Conservation (phyloP, 2,329 filamentous ascomycete genomes). For the Nigrograna mackinnonii region DNA sequence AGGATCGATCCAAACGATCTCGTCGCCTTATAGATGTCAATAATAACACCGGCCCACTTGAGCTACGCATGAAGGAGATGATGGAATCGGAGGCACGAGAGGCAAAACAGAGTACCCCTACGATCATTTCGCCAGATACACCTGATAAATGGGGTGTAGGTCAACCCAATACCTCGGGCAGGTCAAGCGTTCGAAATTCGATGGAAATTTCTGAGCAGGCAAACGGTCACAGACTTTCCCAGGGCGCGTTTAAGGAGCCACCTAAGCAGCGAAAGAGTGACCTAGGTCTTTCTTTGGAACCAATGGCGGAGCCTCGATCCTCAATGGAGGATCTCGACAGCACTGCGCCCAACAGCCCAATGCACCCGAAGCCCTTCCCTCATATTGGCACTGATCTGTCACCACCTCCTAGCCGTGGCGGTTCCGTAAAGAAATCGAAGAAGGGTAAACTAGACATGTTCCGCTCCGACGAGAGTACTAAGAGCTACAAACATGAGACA, state of each 20-base stretch:
- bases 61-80: slow-evolving; percentile 48
- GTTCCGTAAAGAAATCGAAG: slow-evolving; percentile 37
- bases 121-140: slow-evolving; percentile 46
- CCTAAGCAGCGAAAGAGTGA: slow-evolving; percentile 18
- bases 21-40: slow-evolving; percentile 51
- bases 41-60: slow-evolving; percentile 51
- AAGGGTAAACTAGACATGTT: slow-evolving; percentile 46
- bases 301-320: slow-evolving; percentile 35
- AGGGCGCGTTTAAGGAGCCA: slow-evolving; percentile 20
- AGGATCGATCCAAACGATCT: slow-evolving; percentile 50
- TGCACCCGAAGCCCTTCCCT: slow-evolving; percentile 30
- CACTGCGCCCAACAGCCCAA: slow-evolving; percentile 43
- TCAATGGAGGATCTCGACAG: slow-evolving; percentile 43
- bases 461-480: slow-evolving; percentile 40
- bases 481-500: slow-evolving; percentile 29
- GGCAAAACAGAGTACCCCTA: slow-evolving; percentile 36
- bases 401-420: slow-evolving; percentile 36
- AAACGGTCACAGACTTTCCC: no score
- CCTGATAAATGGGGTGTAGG: slow-evolving; percentile 43
- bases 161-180: slow-evolving; percentile 20
- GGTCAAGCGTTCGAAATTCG: slow-evolving; percentile 21
- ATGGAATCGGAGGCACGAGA: slow-evolving; percentile 47
- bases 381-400: slow-evolving; percentile 40
- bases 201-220: slow-evolving; percentile 22
- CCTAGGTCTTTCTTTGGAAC: slow-evolving; percentile 17